phyloP scores from a whole-genome alignment of 2,329 filamentous ascomycete species.

The Coniochaeta sp. region DNA sequence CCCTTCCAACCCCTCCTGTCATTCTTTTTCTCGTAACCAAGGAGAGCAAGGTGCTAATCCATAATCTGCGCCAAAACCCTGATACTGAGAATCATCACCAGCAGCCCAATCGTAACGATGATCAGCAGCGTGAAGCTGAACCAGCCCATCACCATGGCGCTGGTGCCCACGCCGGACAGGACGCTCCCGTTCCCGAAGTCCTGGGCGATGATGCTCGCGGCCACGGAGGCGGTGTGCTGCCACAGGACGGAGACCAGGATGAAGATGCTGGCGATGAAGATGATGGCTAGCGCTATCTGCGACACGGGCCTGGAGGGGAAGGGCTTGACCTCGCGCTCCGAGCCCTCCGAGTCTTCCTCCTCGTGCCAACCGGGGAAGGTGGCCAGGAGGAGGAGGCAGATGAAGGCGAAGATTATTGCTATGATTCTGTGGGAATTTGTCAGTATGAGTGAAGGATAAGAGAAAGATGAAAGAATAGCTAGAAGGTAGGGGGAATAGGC shows the following conservation, averaged over 20 bases:
- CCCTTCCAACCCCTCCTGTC: background rate
- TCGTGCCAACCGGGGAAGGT: slow-evolving; percentile 98
- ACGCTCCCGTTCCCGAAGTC: slow-evolving; percentile 88
- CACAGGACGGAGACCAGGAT: slow-evolving; percentile 70
- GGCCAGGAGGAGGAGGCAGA: slow-evolving; percentile 88
- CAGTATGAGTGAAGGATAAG: too few relatives aligned
- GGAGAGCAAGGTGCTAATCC: slow-evolving; percentile 14
- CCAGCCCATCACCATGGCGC: slow-evolving; percentile 96
- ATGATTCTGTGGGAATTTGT: slow-evolving; percentile 61
- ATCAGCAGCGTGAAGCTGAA: slow-evolving; percentile 92
- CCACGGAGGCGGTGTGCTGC: slow-evolving; percentile 95
- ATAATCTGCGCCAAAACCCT: slow-evolving; percentile 61
- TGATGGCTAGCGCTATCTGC: slow-evolving; percentile 86
- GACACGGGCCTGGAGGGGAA: slow-evolving; percentile 90
- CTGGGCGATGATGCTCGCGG: slow-evolving; percentile 86
- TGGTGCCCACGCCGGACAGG: slow-evolving; percentile 79
- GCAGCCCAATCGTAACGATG: slow-evolving; percentile 86
- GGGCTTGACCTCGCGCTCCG: slow-evolving; percentile 84
- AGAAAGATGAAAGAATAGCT: too few relatives aligned
- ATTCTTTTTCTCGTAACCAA: background rate
- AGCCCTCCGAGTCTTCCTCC: slow-evolving; percentile 71
- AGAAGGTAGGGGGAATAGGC: slow-evolving; percentile 19
- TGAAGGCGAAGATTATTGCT: slow-evolving; percentile 92
- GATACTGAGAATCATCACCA: slow-evolving; percentile 96
- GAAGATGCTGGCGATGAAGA: slow-evolving; percentile 70